Percentiles rank a stretch among this genome's conserved stretches.
Evolutionary conservation across 1,139 yeast genomes (phyloP).

Genomic region (Blastobotrys petasosporus): DNA sequence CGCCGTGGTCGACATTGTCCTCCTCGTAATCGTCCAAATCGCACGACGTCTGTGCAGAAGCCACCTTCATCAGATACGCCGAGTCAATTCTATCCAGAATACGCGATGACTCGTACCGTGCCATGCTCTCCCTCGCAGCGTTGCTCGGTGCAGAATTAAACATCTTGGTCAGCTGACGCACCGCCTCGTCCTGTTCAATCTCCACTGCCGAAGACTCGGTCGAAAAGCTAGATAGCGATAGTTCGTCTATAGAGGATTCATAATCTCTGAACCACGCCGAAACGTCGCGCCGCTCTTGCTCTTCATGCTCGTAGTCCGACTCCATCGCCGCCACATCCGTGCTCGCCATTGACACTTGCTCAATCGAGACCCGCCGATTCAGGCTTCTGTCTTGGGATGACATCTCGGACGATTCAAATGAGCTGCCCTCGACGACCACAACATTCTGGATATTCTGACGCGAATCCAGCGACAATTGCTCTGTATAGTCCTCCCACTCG

Average conservation of each 20-base stretch:
- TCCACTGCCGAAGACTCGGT: not conserved
- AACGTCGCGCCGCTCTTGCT: constrained; percentile 29
- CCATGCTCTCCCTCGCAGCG: not conserved
- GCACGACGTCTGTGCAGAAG: not conserved
- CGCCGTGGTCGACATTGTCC: not conserved
- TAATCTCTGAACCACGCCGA: constrained; percentile 30
- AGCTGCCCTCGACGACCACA: not conserved
- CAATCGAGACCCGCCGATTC: constrained; percentile 9
- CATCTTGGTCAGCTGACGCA: constrained; percentile 5
- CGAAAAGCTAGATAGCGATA: constrained; percentile 10
- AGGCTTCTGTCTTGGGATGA: not conserved
- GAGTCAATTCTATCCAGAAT: constrained; percentile 2
- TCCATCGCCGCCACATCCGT: not conserved
- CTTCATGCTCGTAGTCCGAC: constrained; percentile 20
- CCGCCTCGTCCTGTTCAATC: constrained; percentile 9
- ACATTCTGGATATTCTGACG: not conserved
- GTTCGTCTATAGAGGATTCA: constrained; percentile 21
- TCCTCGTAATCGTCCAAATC: not conserved
- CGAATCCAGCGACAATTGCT: not conserved
- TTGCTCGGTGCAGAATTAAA: constrained; percentile 2
- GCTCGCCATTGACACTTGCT: constrained; percentile 6
- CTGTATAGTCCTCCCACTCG: constrained; percentile 5
- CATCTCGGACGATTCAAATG: not conserved
- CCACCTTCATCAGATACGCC: not conserved
- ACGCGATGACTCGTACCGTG: not conserved